Evolutionary conservation across 1,139 yeast species (phyloP), one percentile per base, ranked within the genome.

Genomic region (Barnettozyma hawaiiensis): DNA sequence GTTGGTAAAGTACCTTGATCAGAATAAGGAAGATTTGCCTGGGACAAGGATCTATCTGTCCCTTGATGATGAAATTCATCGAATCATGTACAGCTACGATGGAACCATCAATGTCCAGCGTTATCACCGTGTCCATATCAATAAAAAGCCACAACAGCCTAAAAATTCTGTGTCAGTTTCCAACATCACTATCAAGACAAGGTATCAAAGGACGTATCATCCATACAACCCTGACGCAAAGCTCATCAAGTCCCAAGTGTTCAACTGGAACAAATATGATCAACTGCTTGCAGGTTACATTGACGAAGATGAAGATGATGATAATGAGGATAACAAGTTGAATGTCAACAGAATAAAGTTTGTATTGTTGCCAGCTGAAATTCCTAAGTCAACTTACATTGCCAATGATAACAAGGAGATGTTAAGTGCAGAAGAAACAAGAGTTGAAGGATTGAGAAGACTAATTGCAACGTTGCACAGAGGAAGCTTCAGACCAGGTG

Each of bases 191-290:
- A 79, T 90, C 7, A 75, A 90, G 58, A 86, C 97, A 0, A 69
- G 94, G 46, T 86, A 85, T 59, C 90, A 87, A 27, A 78, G 74
- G 36, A 73, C 69, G 14, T 89, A 82, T 56, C 65, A 76, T n/a
- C 70, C 75, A 2, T 73, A 86, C 1, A 69, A 67, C 45, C 72
- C 82, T 8, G 80, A 79, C 50, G 76, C 80, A 4, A 66, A 76
- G 16, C 74, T 75, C 42, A 70, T 69, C 5, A 68, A 69, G 36
- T 73, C 85, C 2, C 65, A 76, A 35, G 69, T 71, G 15, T 76
- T 79, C 49, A 89, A 90, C 50, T 94, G 98, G 98, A 90, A 90
- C 55, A 84, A 82, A 49, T 71, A 89, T 48, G 99, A 94, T 64
- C 97, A 89, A 58, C 73, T 78, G 21, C 63, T 92, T 20, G 96